phyloP scores from a whole-genome alignment of 352 stramenopile species.

The Phytophthora cajani region DNA sequence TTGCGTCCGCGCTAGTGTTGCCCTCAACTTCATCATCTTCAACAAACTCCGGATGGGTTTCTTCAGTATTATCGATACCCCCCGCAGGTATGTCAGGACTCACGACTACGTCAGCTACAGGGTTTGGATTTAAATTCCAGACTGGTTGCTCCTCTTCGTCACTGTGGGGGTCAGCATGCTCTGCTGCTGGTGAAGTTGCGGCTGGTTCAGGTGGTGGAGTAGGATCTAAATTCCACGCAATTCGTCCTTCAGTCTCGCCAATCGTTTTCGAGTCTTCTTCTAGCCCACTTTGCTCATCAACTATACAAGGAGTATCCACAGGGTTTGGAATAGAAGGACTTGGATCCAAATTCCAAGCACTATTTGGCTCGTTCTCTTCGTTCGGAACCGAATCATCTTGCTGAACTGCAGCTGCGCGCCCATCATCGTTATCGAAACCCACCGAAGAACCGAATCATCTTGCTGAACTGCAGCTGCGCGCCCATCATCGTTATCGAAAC shows the following conservation, averaged over 20 bases:
- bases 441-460: not conserved
- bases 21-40: not conserved
- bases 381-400: constrained; percentile 1
- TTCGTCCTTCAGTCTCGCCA: constrained; percentile 1
- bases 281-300: not conserved
- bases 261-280: not conserved
- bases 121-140: constrained; percentile 27
- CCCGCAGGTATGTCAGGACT: not conserved
- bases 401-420: not conserved
- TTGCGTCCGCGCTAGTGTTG: not conserved
- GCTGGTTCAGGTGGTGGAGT: not conserved
- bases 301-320: not conserved
- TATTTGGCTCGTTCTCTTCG: constrained; percentile 5
- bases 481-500: constrained; percentile 1
- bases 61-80: not conserved
- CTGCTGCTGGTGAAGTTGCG: not conserved
- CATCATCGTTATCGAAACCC: constrained; percentile 1
- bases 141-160: constrained; percentile 2
- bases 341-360: constrained; percentile 31
- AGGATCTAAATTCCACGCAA: constrained; percentile 25
- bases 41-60: not conserved
- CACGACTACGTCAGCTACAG: not conserved
- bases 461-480: not conserved
- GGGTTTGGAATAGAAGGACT: constrained; percentile 1
- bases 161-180: not conserved